Percentiles rank a stretch among this genome's conserved stretches.
These are phyloP conservation scores for Yamadazyma sp. DNA, from an alignment of 805 yeast genomes.

Conservation along the genomic window DNA sequence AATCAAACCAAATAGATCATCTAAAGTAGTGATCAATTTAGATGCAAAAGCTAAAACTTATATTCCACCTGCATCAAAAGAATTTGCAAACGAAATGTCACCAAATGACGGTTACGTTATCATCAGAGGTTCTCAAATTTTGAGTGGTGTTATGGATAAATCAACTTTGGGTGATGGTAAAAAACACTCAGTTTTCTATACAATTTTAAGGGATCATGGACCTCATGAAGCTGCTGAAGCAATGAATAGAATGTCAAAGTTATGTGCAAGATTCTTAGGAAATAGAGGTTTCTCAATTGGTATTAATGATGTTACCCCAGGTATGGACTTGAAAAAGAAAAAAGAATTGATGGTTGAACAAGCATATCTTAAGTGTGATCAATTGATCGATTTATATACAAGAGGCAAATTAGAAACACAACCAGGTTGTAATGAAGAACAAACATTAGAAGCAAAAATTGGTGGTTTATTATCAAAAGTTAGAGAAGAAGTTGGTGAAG, in stretches of 20 bases:
- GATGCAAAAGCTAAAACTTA: slow-evolving; percentile 94
- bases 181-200: slow-evolving; percentile 92
- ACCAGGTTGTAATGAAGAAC: slow-evolving; percentile 99
- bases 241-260: slow-evolving; percentile 99
- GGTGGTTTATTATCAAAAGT: slow-evolving; percentile 95
- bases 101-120: slow-evolving; percentile 95
- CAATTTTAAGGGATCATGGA: slow-evolving; percentile 95
- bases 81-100: slow-evolving; percentile 88
- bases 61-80: slow-evolving; percentile 74
- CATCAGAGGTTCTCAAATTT: slow-evolving; percentile 82
- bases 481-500: slow-evolving; percentile 98
- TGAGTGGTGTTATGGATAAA: slow-evolving; percentile 96
- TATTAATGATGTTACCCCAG: slow-evolving; percentile 96
- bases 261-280: slow-evolving; percentile 93
- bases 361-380: slow-evolving; percentile 91
- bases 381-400: slow-evolving; percentile 72
- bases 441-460: slow-evolving; percentile 95
- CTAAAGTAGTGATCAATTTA: slow-evolving; percentile 82
- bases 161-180: slow-evolving; percentile 97
- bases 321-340: slow-evolving; percentile 63
- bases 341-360: slow-evolving; percentile 87
- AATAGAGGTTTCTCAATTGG: slow-evolving; percentile 97
- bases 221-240: slow-evolving; percentile 92
- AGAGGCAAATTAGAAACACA: slow-evolving; percentile 93
- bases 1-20: slow-evolving; percentile 73